Evolutionary conservation across 768 basidiomycete species (phyloP).

Genomic region (Rhodotorula kratochvilovae): DNA sequence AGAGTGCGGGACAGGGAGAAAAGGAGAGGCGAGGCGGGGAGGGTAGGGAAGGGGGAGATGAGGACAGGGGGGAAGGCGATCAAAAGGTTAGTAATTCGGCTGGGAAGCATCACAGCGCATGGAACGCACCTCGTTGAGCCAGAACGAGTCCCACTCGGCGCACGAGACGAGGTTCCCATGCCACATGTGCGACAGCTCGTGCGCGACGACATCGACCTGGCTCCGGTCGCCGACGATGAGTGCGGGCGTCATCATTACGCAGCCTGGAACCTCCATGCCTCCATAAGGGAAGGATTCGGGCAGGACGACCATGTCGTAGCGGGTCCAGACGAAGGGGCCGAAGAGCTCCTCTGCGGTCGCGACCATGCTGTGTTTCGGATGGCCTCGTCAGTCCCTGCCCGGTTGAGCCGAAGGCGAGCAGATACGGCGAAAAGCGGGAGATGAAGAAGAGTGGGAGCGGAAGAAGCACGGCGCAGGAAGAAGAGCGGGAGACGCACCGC

Average conservation of each 20-base stretch:
- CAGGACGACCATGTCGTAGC: slow-evolving; percentile 82
- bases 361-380: slow-evolving; percentile 53
- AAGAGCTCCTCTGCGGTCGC: slow-evolving; percentile 69
- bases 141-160: slow-evolving; percentile 49
- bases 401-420: not conserved
- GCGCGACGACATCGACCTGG: slow-evolving; percentile 81
- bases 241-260: slow-evolving; percentile 52
- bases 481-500: slow-evolving; percentile 54
- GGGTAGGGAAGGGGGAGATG: too few species aligned
- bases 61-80: too few species aligned
- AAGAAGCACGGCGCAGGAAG: too few species aligned
- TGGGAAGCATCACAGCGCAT: too few species aligned
- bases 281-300: slow-evolving; percentile 79
- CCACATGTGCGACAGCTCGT: slow-evolving; percentile 79
- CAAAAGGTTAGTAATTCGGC: too few species aligned
- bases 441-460: too few species aligned
- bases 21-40: too few species aligned
- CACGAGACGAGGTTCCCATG: slow-evolving; percentile 46
- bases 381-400: not conserved
- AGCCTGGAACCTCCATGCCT: slow-evolving; percentile 41
- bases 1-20: too few species aligned
- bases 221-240: slow-evolving; percentile 80
- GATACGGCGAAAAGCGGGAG: too few species aligned
- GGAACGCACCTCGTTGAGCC: slow-evolving; percentile 48
- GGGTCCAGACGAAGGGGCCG: slow-evolving; percentile 72